These are phyloP conservation scores for Chaetomium tenue DNA, from an alignment of 495 filamentous ascomycete species.

Conservation along the genomic window DNA sequence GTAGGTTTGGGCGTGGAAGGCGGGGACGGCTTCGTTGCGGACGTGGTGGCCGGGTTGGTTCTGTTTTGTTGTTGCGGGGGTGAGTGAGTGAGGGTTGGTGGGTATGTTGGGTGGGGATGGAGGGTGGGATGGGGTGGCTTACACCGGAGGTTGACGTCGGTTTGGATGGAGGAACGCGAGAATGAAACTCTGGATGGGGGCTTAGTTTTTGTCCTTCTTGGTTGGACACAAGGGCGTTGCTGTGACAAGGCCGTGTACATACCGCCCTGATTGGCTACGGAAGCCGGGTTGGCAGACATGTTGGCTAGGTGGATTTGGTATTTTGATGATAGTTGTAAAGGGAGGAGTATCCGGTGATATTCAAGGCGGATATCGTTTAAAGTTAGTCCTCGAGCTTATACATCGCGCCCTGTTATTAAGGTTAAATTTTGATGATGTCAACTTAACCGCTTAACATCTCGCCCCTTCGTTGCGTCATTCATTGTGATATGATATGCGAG, in stretches of 20 bases:
- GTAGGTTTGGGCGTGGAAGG: slow-evolving; percentile 61
- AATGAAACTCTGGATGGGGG: slow-evolving; percentile 46
- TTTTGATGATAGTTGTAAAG: too few relatives aligned
- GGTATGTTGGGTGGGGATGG: not conserved
- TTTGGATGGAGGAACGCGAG: slow-evolving; percentile 48
- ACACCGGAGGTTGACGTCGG: slow-evolving; percentile 57
- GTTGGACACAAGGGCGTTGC: not conserved
- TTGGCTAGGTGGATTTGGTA: too few relatives aligned
- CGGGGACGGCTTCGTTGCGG: slow-evolving; percentile 59
- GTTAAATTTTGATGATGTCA: too few relatives aligned
- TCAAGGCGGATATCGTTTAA: too few relatives aligned
- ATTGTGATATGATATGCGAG: too few relatives aligned
- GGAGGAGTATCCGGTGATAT: too few relatives aligned
- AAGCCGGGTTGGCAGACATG: not conserved
- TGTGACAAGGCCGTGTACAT: too few relatives aligned
- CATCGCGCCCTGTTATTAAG: too few relatives aligned
- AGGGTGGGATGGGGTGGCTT: slow-evolving; percentile 20
- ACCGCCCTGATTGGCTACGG: not conserved
- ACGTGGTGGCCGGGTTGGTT: slow-evolving; percentile 64
- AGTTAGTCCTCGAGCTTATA: too few relatives aligned
- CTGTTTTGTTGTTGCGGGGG: slow-evolving; percentile 41
- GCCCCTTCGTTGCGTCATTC: too few relatives aligned
- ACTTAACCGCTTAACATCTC: too few relatives aligned
- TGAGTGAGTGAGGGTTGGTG: not conserved
- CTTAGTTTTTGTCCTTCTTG: not conserved